These are phyloP conservation scores for Suillus subalutaceus DNA, from an alignment of 768 basidiomycete genomes.

Conservation along the genomic window DNA sequence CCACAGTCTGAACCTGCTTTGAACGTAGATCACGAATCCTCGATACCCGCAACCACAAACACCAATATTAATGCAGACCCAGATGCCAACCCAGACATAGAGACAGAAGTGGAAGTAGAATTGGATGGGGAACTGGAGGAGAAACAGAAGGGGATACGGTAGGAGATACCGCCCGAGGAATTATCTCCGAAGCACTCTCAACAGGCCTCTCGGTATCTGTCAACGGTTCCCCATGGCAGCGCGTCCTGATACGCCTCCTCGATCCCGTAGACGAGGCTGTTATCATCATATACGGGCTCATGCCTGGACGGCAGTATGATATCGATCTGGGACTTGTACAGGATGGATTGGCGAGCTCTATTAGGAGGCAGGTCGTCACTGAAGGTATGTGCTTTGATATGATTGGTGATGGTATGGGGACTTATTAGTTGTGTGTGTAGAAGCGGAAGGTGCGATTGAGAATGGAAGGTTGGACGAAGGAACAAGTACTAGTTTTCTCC, in stretches of 20 bases:
- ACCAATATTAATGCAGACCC: not conserved
- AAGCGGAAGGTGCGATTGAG: constrained; percentile 27
- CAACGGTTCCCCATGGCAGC: constrained; percentile 77
- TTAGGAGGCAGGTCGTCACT: constrained; percentile 69
- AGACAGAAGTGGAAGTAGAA: not conserved
- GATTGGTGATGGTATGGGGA: constrained; percentile 5
- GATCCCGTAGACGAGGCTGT: constrained; percentile 85
- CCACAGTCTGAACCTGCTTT: constrained; percentile 27
- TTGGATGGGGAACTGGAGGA: not conserved
- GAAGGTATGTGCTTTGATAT: constrained; percentile 45
- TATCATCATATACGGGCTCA: constrained; percentile 87
- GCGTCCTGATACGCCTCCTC: constrained; percentile 77
- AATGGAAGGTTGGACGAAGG: constrained; percentile 26
- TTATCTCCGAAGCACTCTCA: constrained; percentile 63
- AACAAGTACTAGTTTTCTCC: constrained; percentile 4
- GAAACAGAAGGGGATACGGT: constrained; percentile 33
- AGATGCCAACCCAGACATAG: not conserved
- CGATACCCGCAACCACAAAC: not conserved
- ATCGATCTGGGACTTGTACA: constrained; percentile 80
- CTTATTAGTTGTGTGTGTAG: constrained; percentile 18
- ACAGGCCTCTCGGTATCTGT: constrained; percentile 78
- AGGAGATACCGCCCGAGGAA: constrained; percentile 39
- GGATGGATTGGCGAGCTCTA: constrained; percentile 48
- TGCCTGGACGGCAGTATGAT: constrained; percentile 90
- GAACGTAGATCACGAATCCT: constrained; percentile 20